Evolutionary conservation across 1,284 basidiomycete species (phyloP), one percentile per base, ranked within the genome.

Genomic region (Leccinum fallax): DNA sequence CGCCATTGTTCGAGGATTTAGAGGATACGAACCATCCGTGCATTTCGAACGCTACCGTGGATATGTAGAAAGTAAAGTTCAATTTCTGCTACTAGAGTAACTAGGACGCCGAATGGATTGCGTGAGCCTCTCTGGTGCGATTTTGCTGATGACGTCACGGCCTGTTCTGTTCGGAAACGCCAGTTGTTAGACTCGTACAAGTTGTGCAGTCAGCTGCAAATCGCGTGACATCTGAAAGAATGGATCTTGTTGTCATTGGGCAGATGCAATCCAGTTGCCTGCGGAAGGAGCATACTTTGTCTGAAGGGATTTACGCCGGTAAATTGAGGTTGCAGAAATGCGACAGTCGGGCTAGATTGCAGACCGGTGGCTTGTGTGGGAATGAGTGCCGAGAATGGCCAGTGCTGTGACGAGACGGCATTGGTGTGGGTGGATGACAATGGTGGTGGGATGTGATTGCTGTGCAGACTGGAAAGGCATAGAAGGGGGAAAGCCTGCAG

Each of bases 181-280:
- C 34, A 15, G 34, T 36, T 36, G 34, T 36, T 36, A 36, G 34
- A 36, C 34, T 36, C 13, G 34, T 15, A 36, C 34, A 36, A 15
- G 34, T 36, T 36, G 34, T 36, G 13, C 34, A 36, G 34, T 36
- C 34, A 36, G 34, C 34, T 36, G 34, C 34, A 36, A 36, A 36
- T 36, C 34, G 34, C 34, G 34, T 36, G 34, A 36, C 34, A 36
- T 36, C 34, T 36, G 34, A 36, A 36, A 36, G 34, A 36, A 36
- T 15, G 34, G 34, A 71, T 61, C 30, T 92, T 52, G 88, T 78
- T 61, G 81, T 81, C 66, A 81, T 84, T 73, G 83, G 93, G 92
- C 1, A 88, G 87, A 70, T 92, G 93, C 49, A 83, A 80, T 4
- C 92, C 94, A 1, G 93, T 95, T 21, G 77, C 69, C 68, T 91